These are phyloP conservation scores for Arctium lappa DNA, from an alignment of 129 eudicot genomes.

Conservation along the genomic window DNA sequence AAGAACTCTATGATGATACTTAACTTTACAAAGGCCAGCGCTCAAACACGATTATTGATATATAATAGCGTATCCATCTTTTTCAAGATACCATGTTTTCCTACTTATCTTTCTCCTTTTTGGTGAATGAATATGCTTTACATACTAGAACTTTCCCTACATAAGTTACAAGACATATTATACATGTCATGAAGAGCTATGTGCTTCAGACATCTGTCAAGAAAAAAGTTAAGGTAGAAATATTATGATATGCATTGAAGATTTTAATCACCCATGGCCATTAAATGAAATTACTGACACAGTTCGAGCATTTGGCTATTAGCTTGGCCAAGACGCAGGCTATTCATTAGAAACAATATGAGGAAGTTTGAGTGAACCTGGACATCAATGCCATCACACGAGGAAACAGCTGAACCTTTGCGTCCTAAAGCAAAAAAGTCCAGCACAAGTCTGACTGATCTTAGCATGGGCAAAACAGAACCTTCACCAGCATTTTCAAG, in stretches of 20 bases:
- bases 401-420: slow-evolving; percentile 39
- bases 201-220: neutral
- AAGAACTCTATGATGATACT: no score
- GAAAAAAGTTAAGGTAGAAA: neutral
- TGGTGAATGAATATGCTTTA: neutral
- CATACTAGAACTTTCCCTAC: neutral
- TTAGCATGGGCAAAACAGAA: slow-evolving; percentile 83
- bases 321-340: neutral
- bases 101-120: neutral
- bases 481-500: slow-evolving; percentile 96
- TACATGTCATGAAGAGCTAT: neutral
- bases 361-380: slow-evolving; percentile 42
- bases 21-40: no score
- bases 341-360: neutral
- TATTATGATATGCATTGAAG: neutral
- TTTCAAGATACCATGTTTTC: neutral
- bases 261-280: neutral
- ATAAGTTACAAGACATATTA: neutral
- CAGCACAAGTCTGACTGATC: slow-evolving; percentile 68
- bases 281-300: neutral
- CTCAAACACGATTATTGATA: no score
- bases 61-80: no score
- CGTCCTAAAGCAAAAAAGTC: slow-evolving; percentile 56
- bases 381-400: slow-evolving; percentile 43
- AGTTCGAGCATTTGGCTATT: neutral